phyloP scores from a whole-genome alignment of 148 eudicot species.

The Polygonum maritimum region DNA sequence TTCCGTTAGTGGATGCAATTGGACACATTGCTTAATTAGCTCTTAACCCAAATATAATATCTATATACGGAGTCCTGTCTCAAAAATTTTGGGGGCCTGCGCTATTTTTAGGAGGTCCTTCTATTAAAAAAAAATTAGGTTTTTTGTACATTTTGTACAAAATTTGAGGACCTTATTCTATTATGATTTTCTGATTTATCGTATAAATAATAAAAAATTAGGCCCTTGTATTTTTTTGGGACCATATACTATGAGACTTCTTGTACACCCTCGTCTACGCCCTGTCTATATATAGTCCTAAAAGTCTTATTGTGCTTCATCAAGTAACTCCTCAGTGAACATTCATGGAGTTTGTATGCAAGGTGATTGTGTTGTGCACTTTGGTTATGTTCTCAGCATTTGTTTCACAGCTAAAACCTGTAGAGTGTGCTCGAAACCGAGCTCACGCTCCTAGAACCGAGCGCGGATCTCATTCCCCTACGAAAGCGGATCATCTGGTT shows the following conservation, averaged over 20 bases:
- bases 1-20: background rate
- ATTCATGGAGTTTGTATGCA: slow-evolving; percentile 5
- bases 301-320: background rate
- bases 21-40: background rate
- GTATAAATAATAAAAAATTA: no score
- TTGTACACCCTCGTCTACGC: no score
- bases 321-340: background rate
- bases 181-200: no score
- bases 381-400: background rate
- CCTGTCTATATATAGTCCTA: background rate
- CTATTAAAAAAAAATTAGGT: no score
- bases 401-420: background rate
- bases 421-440: background rate
- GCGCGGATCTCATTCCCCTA: slow-evolving; percentile 18
- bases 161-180: no score
- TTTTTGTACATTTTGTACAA: no score
- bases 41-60: background rate
- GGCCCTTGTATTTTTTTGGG: no score
- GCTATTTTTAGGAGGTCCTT: no score
- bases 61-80: background rate
- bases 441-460: background rate
- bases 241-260: no score
- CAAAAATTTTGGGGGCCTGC: no score
- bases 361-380: background rate
- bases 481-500: slow-evolving; percentile 41